Percentiles rank a stretch among this genome's conserved stretches.
Conservation (phyloP, 192 early-diverging fungal genomes). For the Backusella morwellensis region DNA sequence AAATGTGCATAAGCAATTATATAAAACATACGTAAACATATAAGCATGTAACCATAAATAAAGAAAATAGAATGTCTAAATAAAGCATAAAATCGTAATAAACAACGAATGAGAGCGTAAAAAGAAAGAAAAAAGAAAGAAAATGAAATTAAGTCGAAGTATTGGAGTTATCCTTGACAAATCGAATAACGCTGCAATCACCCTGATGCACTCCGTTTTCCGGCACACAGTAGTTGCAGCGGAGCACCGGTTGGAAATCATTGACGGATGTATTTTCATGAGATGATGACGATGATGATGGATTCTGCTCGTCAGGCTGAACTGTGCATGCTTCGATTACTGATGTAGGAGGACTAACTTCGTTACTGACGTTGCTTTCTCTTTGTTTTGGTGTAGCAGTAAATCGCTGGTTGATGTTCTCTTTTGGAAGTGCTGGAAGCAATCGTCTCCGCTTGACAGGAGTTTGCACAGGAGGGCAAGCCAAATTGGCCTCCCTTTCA, state of each 20-base stretch:
- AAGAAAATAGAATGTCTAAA: neutral
- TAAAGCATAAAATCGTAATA: slow-evolving; percentile 4
- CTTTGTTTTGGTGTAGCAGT: neutral
- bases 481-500: neutral
- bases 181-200: neutral
- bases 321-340: neutral
- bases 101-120: neutral
- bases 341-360: neutral
- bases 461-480: neutral
- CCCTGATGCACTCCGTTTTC: slow-evolving; percentile 1
- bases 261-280: neutral
- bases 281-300: neutral
- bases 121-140: neutral
- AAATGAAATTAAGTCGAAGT: neutral
- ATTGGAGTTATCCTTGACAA: neutral
- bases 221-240: slow-evolving; percentile 8
- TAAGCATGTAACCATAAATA: neutral
- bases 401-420: neutral
- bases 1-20: neutral
- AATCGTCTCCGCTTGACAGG: neutral
- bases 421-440: neutral
- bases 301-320: neutral
- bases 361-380: neutral
- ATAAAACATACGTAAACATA: neutral
- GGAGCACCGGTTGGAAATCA: neutral